Evolutionary conservation across 176 grass and related monocot species (phyloP), one percentile per base, ranked within the genome.

Genomic region (Aechmea fasciata): DNA sequence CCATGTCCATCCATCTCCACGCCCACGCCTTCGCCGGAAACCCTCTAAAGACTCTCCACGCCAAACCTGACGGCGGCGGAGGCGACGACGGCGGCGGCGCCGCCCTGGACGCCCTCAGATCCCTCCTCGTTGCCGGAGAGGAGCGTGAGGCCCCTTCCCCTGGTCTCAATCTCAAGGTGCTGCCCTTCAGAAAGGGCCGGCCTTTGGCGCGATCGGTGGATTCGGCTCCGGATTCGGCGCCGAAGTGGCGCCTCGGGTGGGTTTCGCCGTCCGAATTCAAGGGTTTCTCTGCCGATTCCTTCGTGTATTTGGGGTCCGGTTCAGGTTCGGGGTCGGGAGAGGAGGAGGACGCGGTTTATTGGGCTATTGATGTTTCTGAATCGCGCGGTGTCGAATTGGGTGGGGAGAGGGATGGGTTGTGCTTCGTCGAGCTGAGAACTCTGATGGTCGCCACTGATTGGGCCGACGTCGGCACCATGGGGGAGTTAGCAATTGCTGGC

Each of bases 381-480:
- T 26, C 33, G 0, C 81, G 73, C 1, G 59, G 51, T 9, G 3
- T 82, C 50, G 69, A 41, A 26, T 68, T 86, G 20, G 80, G 71
- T 3, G 79, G 69, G 2, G 72, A 64, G 12, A 85, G 79, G 41
- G 65, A 89, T 29, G 92, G 69, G 7, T 85, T 71, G 68, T 78
- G 79, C 22, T 97, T 92, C 50, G 84, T 92, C 10, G 93, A 97
- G 12, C 57, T 90, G 79, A 83, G 93, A 77, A 92, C 86, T 78
- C 71, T 92, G 77, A 97, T 97, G 93, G 79, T 97, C 28, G 89
- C 93, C 41, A 85, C 93, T 1, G 83, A 97, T 77, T 97, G 89
- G 88, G 71, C 76, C 47, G 89, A 97, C 64, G 72, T 51, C 22
- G 71, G 83, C 26, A 69, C 74, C 49, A 90, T 92, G 93, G 79